Percentiles rank a stretch among this genome's conserved stretches.
These are phyloP conservation scores for Thinopyrum elongatum DNA, from an alignment of 176 grass and related monocot genomes.

Conservation along the genomic window DNA sequence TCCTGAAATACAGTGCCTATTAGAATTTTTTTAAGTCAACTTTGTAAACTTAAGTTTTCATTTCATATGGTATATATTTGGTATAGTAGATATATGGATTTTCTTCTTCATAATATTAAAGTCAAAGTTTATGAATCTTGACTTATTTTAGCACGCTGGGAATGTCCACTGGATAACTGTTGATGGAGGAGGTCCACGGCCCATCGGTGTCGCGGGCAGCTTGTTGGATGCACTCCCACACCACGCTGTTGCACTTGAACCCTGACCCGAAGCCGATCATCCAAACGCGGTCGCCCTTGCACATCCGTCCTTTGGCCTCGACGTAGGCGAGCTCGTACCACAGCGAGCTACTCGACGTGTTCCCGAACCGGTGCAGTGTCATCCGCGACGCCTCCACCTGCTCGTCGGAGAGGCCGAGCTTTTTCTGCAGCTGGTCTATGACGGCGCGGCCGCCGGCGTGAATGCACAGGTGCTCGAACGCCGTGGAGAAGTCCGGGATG, in stretches of 20 bases:
- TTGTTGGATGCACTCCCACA: constrained; percentile 50
- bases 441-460: background rate
- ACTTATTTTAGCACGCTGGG: too few species aligned
- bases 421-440: background rate
- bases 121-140: too few species aligned
- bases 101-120: too few species aligned
- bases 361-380: constrained; percentile 69
- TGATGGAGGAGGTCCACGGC: too few species aligned
- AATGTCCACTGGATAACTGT: too few species aligned
- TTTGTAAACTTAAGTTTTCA: too few species aligned
- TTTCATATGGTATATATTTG: too few species aligned
- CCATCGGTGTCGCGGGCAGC: too few species aligned
- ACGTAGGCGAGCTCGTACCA: constrained; percentile 73
- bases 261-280: constrained; percentile 67
- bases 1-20: too few species aligned
- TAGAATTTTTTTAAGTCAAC: too few species aligned
- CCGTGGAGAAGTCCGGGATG: background rate
- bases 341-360: constrained; percentile 56
- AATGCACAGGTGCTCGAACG: background rate
- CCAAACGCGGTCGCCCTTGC: constrained; percentile 44
- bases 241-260: constrained; percentile 86
- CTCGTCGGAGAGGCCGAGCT: constrained; percentile 15
- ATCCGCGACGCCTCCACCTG: constrained; percentile 64
- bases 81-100: too few species aligned
- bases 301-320: constrained; percentile 49